Percentiles rank a stretch among this genome's conserved stretches.
These are phyloP conservation scores for Fusarium sp. DNA, from an alignment of 2,329 filamentous ascomycete species.

Conservation along the genomic window DNA sequence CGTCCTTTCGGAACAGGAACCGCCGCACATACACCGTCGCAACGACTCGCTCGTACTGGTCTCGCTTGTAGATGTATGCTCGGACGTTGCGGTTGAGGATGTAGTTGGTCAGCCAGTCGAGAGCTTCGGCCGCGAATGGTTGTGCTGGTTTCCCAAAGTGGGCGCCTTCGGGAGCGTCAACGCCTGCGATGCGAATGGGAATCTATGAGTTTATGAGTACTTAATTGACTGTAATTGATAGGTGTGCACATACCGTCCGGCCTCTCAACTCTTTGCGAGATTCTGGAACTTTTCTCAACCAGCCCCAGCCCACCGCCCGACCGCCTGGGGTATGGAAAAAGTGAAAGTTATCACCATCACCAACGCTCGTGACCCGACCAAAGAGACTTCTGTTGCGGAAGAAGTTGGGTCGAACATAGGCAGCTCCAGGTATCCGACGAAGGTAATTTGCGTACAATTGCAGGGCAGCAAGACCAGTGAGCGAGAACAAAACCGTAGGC, in stretches of 20 bases:
- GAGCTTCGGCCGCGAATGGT: slow-evolving; percentile 83
- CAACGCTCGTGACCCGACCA: slow-evolving; percentile 90
- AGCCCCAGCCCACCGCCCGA: slow-evolving; percentile 88
- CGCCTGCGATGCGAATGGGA: slow-evolving; percentile 86
- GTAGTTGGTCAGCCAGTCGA: slow-evolving; percentile 82
- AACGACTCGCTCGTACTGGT: slow-evolving; percentile 94
- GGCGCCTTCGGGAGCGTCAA: slow-evolving; percentile 92
- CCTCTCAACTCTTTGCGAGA: slow-evolving; percentile 77
- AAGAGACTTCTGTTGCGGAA: slow-evolving; percentile 83
- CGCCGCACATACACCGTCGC: slow-evolving; percentile 83
- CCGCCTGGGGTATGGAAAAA: slow-evolving; percentile 97
- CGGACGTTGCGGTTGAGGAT: slow-evolving; percentile 80
- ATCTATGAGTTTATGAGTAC: slow-evolving; percentile 66
- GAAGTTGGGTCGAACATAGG: slow-evolving; percentile 78
- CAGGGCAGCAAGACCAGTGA: slow-evolving; percentile 53
- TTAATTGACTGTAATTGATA: background rate
- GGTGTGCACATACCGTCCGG: slow-evolving; percentile 73
- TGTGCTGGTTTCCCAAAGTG: slow-evolving; percentile 93
- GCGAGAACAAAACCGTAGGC: slow-evolving; percentile 52
- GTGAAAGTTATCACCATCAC: slow-evolving; percentile 96
- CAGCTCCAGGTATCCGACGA: slow-evolving; percentile 83
- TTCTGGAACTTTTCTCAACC: slow-evolving; percentile 80
- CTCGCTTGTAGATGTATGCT: slow-evolving; percentile 83
- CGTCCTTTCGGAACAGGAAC: slow-evolving; percentile 78
- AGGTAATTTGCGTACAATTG: slow-evolving; percentile 80